phyloP scores from a whole-genome alignment of 2,329 filamentous ascomycete species.

The Onygena corvina region DNA sequence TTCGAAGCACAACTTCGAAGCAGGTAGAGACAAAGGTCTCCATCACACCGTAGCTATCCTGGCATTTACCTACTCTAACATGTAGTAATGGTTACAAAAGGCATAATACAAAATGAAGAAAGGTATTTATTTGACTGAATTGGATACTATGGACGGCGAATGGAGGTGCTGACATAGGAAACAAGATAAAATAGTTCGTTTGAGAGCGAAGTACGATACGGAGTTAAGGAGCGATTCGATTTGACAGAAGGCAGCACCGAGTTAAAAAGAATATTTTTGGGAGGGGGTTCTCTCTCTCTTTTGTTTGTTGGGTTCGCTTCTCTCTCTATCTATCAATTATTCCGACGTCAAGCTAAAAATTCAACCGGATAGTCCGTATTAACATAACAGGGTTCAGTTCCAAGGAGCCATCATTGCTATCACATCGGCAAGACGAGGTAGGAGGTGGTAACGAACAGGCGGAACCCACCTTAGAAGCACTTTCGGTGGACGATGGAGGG shows the following conservation, averaged over 20 bases:
- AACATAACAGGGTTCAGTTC: conserved; percentile 5
- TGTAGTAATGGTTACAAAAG: not conserved
- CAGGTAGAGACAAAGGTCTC: no score
- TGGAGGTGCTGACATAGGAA: not conserved
- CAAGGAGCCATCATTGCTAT: conserved; percentile 6
- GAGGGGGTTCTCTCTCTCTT: not conserved
- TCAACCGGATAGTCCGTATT: conserved; percentile 7
- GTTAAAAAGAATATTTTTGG: not conserved
- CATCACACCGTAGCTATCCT: no score
- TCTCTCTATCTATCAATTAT: conserved; percentile 10
- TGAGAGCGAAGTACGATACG: conserved; percentile 2
- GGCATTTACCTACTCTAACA: no score
- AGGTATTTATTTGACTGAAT: conserved; percentile 8
- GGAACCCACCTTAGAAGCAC: conserved; percentile 79
- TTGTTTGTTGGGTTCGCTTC: not conserved
- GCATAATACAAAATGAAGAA: not conserved
- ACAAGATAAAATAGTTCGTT: not conserved
- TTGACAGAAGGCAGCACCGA: not conserved
- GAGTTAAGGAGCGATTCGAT: conserved; percentile 4
- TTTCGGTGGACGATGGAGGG: conserved; percentile 99
- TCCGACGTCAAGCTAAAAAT: conserved; percentile 7
- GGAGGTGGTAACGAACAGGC: not conserved
- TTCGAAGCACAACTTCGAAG: no score
- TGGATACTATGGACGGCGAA: conserved; percentile 5
- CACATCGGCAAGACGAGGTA: conserved; percentile 13